Evolutionary conservation across 345 rosid genomes (phyloP), one percentile per base, ranked within the genome.

Genomic region (Tarenaya hassleriana): DNA sequence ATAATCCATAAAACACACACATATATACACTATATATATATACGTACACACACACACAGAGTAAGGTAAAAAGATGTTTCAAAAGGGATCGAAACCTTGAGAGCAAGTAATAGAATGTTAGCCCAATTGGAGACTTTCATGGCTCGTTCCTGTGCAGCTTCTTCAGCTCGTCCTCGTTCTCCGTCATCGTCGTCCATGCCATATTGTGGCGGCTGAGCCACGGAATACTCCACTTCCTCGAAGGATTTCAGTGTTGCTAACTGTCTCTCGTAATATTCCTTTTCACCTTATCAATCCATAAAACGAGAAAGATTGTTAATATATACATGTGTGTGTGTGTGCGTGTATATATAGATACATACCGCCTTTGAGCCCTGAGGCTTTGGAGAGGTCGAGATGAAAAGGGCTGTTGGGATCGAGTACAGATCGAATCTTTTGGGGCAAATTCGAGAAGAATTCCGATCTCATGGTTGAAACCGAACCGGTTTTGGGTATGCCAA

Each of bases 101-200:
- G 61, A 13, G 73, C 77, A 61, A 90, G 73, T 47, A 90, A 68
- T 20, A 86, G 9, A 31, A 90, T 35, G 74, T 90, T 90, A 7
- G 95, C 86, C 61, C 60, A 80, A 44, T 90, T 90, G 0, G 95
- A 90, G 47, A 90, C 70, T 67, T 50, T 76, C 94, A 90, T 90
- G 6, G 95, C 95, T 52, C 61, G 52, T 39, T 90, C 97, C 8
- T 76, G 77, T 56, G 78, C 67, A 15, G 11, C 60, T 54, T 65
- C 48, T 52, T 68, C 72, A 29, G 32, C 45, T 50, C 58, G 54
- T 54, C 55, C 67, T 60, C 70, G 75, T 44, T 78, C 94, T 42
- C 52, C 62, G 8, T 47, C 45, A 17, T 75, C 79, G 7, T 62
- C 84, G 15, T 47, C 69, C 4, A 35, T 1, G 5, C 8, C 0